Base-by-base conservation (phyloP, 2,329 filamentous ascomycete species). In the Fusarium nanum region DNA sequence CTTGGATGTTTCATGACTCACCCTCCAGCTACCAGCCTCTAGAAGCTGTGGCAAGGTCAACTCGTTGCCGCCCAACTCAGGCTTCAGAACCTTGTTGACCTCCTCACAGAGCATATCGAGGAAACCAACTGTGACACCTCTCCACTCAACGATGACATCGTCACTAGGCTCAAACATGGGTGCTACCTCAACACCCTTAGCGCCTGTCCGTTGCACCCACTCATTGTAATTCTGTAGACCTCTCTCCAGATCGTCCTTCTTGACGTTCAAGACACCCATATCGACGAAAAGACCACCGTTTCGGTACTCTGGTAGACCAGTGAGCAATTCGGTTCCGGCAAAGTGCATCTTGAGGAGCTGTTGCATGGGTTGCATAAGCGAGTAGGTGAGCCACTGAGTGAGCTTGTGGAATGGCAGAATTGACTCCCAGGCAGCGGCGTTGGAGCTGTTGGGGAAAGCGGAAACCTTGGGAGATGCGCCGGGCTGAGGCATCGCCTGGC, bases 1-100 rank as follows among this genome's bases (percentile, higher is more conserved):
- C 28, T 7, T 14, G 30, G 7, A 32, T 23, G 22, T 23, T 23
- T 23, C 22, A 23, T 32, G 30, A 70, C 88, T 82, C 80, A 96
- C 94, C 92, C 98, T 98, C 95, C 96, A 99, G 77, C 93, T 97
- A 54, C 96, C 96, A 16, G 95, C 96, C 81, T 98, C 96, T 20
- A 99, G 85, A 83, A 99, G 89, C 79, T 99, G 96, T 8, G 94
- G 90, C 72, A 98, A 81, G 42, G 85, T 92, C 78, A 99, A 82
- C 71, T 95, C 89, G 40, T 88, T 83, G 6, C 92, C 93, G 10
- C 84, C 86, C 42, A 98, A 81, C 57, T 89, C 86, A 4, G 75
- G 76, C 59, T 88, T 89, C 10, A 71, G 68, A 10, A 40, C 16
- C 46, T 72, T 71, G 49, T 71, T 71, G 14, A 71, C 84, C 50